These are phyloP conservation scores for Pseudogymnoascus sp. DNA, from an alignment of 2,329 filamentous ascomycete species.

Conservation along the genomic window DNA sequence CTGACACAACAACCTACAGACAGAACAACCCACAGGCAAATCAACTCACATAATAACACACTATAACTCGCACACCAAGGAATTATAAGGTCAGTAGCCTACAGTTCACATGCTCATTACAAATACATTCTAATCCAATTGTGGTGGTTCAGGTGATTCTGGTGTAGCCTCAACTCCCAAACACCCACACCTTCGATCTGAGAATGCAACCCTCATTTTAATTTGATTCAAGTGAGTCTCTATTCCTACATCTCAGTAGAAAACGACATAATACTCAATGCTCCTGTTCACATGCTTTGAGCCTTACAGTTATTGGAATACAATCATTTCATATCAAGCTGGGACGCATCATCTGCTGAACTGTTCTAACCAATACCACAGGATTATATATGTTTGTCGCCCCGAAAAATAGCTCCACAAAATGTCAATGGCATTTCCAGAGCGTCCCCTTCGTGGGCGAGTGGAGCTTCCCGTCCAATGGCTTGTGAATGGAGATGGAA, in stretches of 20 bases:
- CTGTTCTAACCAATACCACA: not conserved
- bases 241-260: not conserved
- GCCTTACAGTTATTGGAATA: not conserved
- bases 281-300: not conserved
- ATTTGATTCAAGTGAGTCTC: not conserved
- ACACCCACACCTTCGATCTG: not conserved
- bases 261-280: not conserved
- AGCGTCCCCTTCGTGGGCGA: constrained; percentile 4
- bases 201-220: not conserved
- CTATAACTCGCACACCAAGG: not conserved
- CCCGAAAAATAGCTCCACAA: not conserved
- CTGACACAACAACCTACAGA: not conserved
- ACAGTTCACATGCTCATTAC: not conserved
- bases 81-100: not conserved
- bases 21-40: not conserved
- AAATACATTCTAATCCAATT: not conserved
- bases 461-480: not conserved
- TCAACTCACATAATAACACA: not conserved
- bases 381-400: not conserved
- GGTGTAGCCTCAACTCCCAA: not conserved
- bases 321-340: not conserved
- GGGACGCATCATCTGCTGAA: not conserved
- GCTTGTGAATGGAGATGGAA: not conserved
- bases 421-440: not conserved
- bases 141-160: not conserved